Percentiles rank a stretch among this genome's conserved stretches.
These are phyloP conservation scores for Falciphora oryzae DNA, from an alignment of 2,329 filamentous ascomycete genomes.

Conservation along the genomic window DNA sequence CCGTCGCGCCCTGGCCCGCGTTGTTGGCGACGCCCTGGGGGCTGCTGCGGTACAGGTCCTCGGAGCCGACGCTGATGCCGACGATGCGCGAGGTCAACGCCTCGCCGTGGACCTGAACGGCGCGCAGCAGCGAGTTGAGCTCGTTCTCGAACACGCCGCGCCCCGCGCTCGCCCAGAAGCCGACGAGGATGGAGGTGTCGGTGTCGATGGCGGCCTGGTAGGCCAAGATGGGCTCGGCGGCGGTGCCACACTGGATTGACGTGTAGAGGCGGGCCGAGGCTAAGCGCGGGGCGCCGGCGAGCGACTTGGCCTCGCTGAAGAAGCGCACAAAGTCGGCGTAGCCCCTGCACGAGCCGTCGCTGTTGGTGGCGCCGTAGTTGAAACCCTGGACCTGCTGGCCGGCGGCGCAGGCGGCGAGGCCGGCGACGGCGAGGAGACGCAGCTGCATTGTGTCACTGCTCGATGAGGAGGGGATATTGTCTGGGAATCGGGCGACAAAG, in stretches of 20 bases:
- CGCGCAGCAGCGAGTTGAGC: slow-evolving; percentile 62
- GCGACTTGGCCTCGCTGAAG: slow-evolving; percentile 57
- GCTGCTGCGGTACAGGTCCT: slow-evolving; percentile 79
- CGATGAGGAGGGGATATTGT: no score
- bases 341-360: slow-evolving; percentile 50
- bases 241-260: slow-evolving; percentile 63
- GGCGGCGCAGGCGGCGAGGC: background rate
- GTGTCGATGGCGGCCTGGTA: slow-evolving; percentile 80
- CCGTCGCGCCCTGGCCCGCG: slow-evolving; percentile 56
- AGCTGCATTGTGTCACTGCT: background rate
- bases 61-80: slow-evolving; percentile 80
- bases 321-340: slow-evolving; percentile 62
- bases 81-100: slow-evolving; percentile 61
- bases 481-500: no score
- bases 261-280: slow-evolving; percentile 49
- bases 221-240: slow-evolving; percentile 60
- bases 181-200: slow-evolving; percentile 72
- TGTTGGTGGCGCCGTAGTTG: slow-evolving; percentile 63
- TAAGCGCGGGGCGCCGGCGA: slow-evolving; percentile 46
- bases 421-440: background rate
- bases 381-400: slow-evolving; percentile 48
- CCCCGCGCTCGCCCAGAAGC: slow-evolving; percentile 74
- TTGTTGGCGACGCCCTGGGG: slow-evolving; percentile 60
- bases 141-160: slow-evolving; percentile 63
- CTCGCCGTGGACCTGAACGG: slow-evolving; percentile 63